Evolutionary conservation across 192 early-diverging fungal genomes (phyloP).

Genomic region (Rhizoclosmatium globosum): DNA sequence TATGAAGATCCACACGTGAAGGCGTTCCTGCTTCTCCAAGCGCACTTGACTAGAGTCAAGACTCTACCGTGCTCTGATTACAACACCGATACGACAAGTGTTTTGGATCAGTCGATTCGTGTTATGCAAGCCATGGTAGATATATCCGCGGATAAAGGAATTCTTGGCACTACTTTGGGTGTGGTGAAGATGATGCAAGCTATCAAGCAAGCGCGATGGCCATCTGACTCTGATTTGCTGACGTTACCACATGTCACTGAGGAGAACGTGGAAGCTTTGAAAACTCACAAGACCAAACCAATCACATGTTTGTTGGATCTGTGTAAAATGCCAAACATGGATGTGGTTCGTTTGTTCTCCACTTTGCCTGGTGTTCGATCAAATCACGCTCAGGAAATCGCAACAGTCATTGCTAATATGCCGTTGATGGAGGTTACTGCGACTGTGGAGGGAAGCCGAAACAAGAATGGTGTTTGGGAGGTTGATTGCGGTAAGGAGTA

Average conservation of each 20-base stretch:
- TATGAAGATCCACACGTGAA: constrained; percentile 93
- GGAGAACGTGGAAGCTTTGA: constrained; percentile 32
- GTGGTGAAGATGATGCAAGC: constrained; percentile 89
- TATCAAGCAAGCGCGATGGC: constrained; percentile 91
- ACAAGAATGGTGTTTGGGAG: constrained; percentile 50
- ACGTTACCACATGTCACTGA: constrained; percentile 65
- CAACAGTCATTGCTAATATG: constrained; percentile 42
- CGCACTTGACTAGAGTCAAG: constrained; percentile 79
- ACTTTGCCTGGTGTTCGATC: constrained; percentile 25
- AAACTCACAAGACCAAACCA: constrained; percentile 6
- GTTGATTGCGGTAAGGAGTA: constrained; percentile 53
- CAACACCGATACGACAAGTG: constrained; percentile 86
- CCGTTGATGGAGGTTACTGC: constrained; percentile 41
- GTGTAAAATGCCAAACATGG: constrained; percentile 3
- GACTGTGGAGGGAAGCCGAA: constrained; percentile 34
- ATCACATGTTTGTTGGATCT: constrained; percentile 30
- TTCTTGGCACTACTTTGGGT: constrained; percentile 67
- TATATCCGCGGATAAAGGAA: constrained; percentile 74
- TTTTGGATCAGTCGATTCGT: constrained; percentile 92
- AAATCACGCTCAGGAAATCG: constrained; percentile 35
- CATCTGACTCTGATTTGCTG: constrained; percentile 74
- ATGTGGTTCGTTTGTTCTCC: constrained; percentile 27
- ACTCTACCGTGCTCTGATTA: constrained; percentile 88
- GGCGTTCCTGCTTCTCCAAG: constrained; percentile 88
- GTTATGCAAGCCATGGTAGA: too few relatives aligned